Base-by-base conservation (phyloP, 176 grass and related monocot genomes). In the Musa schizocarpa region DNA sequence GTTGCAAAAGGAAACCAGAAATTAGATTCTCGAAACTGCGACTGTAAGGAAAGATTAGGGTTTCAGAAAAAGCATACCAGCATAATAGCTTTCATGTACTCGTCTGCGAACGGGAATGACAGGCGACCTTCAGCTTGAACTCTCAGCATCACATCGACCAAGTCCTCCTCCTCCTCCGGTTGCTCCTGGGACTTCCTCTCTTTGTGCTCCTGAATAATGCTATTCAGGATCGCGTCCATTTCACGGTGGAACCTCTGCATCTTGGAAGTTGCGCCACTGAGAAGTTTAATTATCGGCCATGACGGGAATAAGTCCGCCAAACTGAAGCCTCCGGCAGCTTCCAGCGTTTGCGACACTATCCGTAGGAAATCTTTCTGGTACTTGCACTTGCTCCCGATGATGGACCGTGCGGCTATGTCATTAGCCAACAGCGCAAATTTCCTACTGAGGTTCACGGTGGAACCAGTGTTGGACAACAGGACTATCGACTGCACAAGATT, bases 371-470 rank as follows among this genome's bases (percentile, higher is more conserved):
- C 49, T 50, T 83, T 52, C 58, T 83, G 81, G 13, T 77, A 62
- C 54, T 73, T 77, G 63, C 73, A 83, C 21, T 83, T 83, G 34
- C 74, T 69, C 17, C 81, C 75, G 2, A 83, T 62, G 12, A 77
- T 55, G 13, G 74, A 53, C 27, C 81, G 21, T 5, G 52, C n/a
- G 1, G 21, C 69, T 1, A 83, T 53, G 20, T 77, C 64, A 53
- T 77, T 83, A 8, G 52, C 8, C 20, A 71, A 25, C 14, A 72
- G 7, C 2, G 12, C 66, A 25, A 83, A 19, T 52, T 53, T 73
- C 51, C 62, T 52, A 26, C 26, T 26, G 26, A 26, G 26, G 26
- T 26, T 26, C 26, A 26, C 26, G 1, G 26, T 26, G 26, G 26
- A 26, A 26, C 26, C 26, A 2, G 26, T 26, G 26, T 26, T 2